Percentiles rank a stretch among this genome's conserved stretches.
Evolutionary conservation across 1,284 basidiomycete genomes (phyloP).

Genomic region (Pterulicium gracile): DNA sequence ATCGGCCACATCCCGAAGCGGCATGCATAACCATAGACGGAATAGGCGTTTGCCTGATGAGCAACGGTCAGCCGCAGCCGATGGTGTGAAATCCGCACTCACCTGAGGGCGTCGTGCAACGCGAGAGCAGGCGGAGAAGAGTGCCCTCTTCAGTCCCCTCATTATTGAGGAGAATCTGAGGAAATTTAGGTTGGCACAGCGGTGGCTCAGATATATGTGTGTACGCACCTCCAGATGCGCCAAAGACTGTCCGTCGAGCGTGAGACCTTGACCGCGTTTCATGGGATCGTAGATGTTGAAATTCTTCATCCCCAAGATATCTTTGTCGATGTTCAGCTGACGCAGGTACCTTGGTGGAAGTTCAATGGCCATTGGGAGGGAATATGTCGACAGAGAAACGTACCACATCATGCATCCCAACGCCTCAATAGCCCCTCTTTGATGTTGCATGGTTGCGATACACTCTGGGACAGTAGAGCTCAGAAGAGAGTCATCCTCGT

Average conservation of each 20-base stretch:
- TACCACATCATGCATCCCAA: conserved; percentile 86
- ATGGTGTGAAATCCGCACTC: conserved; percentile 15
- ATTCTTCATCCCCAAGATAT: conserved; percentile 87
- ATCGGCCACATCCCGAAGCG: conserved; percentile 66
- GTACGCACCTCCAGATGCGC: conserved; percentile 77
- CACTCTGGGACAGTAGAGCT: conserved; percentile 55
- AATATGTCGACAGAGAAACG: conserved; percentile 9
- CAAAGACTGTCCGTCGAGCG: conserved; percentile 88
- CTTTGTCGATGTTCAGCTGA: conserved; percentile 88
- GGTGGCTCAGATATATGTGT: neutral
- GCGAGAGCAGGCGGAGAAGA: conserved; percentile 70
- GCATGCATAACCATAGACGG: conserved; percentile 89
- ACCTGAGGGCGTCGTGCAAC: conserved; percentile 88
- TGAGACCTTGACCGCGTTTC: conserved; percentile 71
- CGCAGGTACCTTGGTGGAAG: conserved; percentile 58
- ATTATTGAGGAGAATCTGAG: conserved; percentile 78
- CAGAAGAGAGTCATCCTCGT: conserved; percentile 34
- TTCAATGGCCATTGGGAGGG: neutral
- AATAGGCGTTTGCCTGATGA: conserved; percentile 78
- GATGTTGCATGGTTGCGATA: conserved; percentile 63
- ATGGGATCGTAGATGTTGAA: conserved; percentile 97
- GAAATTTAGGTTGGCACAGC: neutral
- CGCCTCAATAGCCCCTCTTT: conserved; percentile 65
- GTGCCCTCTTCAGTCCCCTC: conserved; percentile 89
- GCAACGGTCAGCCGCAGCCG: neutral